Percentiles rank a stretch among this genome's conserved stretches.
These are phyloP conservation scores for Colletotrichum simmondsii DNA, from an alignment of 2,329 filamentous ascomycete species.

Conservation along the genomic window DNA sequence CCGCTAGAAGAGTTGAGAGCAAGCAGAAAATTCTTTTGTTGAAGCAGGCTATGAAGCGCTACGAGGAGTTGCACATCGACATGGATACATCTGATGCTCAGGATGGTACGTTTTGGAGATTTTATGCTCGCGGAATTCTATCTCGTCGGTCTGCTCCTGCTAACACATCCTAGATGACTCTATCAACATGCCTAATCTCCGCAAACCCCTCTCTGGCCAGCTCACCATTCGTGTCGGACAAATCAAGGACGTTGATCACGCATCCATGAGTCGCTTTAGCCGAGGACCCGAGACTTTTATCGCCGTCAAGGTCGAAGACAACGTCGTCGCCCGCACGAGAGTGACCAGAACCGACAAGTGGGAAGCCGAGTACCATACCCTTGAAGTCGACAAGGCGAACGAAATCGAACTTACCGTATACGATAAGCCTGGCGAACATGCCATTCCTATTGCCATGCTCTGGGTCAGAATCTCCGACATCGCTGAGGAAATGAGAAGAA, in stretches of 20 bases:
- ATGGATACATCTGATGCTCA: constrained; percentile 81
- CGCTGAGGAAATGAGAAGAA: constrained; percentile 95
- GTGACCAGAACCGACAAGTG: constrained; percentile 88
- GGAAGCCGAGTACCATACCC: constrained; percentile 90
- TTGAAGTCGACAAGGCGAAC: constrained; percentile 98
- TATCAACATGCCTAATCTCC: constrained; percentile 92
- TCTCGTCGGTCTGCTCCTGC: constrained; percentile 36
- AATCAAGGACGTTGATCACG: constrained; percentile 95
- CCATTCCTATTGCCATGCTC: constrained; percentile 91
- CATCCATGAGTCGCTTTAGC: constrained; percentile 84
- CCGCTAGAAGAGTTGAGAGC: constrained; percentile 89
- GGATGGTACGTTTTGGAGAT: constrained; percentile 72
- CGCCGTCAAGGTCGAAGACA: constrained; percentile 96
- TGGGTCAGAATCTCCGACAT: constrained; percentile 98
- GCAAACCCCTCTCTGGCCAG: constrained; percentile 94
- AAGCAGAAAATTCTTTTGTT: constrained; percentile 97
- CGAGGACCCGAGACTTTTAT: constrained; percentile 95
- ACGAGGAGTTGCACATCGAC: constrained; percentile 96
- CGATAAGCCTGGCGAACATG: constrained; percentile 91
- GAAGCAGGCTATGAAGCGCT: constrained; percentile 95
- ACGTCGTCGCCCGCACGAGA: constrained; percentile 87
- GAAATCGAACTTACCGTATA: constrained; percentile 98
- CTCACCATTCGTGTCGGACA: constrained; percentile 87
- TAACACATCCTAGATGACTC: constrained; percentile 79
- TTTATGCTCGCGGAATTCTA: neutral